Percentiles rank a stretch among this genome's conserved stretches.
These are phyloP conservation scores for Funneliformis caledonium DNA, from an alignment of 371 early-diverging fungal genomes.

Conservation along the genomic window DNA sequence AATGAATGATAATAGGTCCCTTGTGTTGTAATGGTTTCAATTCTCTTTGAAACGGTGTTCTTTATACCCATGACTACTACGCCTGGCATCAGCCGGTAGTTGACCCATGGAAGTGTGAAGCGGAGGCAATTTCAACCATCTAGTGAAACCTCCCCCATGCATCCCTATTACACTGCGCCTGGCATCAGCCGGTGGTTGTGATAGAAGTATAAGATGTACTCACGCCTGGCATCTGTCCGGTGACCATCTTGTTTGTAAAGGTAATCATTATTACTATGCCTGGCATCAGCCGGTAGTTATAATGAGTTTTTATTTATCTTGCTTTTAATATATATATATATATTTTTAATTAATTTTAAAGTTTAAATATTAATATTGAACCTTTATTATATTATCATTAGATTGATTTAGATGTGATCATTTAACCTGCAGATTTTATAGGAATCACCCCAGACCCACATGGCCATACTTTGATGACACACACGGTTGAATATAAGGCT, in stretches of 20 bases:
- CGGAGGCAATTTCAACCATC: background rate
- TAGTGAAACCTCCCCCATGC: background rate
- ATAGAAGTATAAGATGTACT: constrained; percentile 7
- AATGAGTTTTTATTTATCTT: background rate
- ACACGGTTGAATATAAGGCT: too few species aligned
- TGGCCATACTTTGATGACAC: too few species aligned
- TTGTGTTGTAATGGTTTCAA: too few species aligned
- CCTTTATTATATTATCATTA: too few species aligned
- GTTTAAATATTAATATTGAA: too few species aligned
- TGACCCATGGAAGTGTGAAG: constrained; percentile 3
- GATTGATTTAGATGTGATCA: too few species aligned
- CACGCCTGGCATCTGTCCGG: background rate
- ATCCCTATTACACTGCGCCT: background rate
- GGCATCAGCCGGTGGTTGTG: background rate
- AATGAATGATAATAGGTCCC: too few species aligned
- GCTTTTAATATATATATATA: too few species aligned
- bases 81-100: constrained; percentile 19
- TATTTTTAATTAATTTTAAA: too few species aligned
- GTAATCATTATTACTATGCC: constrained; percentile 18
- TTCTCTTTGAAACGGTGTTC: too few species aligned
- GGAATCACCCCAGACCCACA: too few species aligned
- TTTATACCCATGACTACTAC: background rate
- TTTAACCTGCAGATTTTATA: too few species aligned
- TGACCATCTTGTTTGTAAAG: constrained; percentile 7
- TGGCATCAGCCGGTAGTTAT: constrained; percentile 13